Evolutionary conservation across 2,329 filamentous ascomycete species (phyloP).

Genomic region (Aspergillus viridinutans): DNA sequence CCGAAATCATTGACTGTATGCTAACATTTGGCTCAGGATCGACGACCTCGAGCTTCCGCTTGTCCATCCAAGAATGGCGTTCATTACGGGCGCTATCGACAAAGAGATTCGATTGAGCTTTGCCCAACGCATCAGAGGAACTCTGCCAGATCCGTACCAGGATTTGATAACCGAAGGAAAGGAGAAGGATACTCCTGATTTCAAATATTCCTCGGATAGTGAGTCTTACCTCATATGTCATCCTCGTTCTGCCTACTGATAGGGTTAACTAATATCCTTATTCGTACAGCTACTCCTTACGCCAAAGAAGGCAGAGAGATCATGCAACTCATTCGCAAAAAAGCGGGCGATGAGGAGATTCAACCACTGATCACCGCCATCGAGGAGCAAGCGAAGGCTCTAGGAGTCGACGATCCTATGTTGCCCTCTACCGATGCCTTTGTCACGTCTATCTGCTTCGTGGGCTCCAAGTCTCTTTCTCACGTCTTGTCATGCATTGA

Average conservation of each 20-base stretch:
- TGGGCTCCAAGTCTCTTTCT: conserved; percentile 92
- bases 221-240: conserved; percentile 33
- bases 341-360: conserved; percentile 82
- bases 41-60: conserved; percentile 75
- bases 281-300: conserved; percentile 66
- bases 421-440: conserved; percentile 90
- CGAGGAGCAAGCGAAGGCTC: conserved; percentile 68
- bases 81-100: conserved; percentile 84
- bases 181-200: conserved; percentile 92
- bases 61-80: conserved; percentile 84
- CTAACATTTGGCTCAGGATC: conserved; percentile 47
- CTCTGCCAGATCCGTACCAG: conserved; percentile 79
- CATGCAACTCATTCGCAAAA: conserved; percentile 72
- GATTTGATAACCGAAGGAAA: conserved; percentile 77
- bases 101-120: conserved; percentile 97
- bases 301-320: conserved; percentile 79
- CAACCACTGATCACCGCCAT: conserved; percentile 75
- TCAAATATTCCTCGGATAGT: conserved; percentile 80
- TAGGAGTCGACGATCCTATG: conserved; percentile 67
- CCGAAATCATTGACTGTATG: not conserved
- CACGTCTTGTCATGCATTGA: conserved; percentile 96
- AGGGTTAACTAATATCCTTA: conserved; percentile 9
- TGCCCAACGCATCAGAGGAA: conserved; percentile 91
- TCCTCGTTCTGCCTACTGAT: not conserved
- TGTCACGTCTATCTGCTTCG: conserved; percentile 86